phyloP scores from a whole-genome alignment of 2,329 filamentous ascomycete genomes.

The Colletotrichum tabaci region DNA sequence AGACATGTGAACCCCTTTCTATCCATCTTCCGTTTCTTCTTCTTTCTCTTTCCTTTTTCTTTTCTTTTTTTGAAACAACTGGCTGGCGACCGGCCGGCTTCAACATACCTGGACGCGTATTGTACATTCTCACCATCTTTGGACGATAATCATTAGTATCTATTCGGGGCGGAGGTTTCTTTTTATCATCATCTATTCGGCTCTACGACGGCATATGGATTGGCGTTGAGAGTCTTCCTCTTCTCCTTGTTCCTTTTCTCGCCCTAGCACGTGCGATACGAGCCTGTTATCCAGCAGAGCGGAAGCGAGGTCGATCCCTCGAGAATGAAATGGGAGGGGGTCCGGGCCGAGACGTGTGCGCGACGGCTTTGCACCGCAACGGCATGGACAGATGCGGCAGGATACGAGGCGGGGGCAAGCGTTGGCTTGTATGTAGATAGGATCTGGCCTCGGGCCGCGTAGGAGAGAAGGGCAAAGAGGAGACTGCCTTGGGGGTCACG shows the following conservation, averaged over 20 bases:
- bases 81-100: constrained; percentile 24
- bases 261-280: constrained; percentile 15
- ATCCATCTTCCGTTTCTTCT: neutral
- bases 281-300: neutral
- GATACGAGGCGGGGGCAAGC: constrained; percentile 12
- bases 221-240: constrained; percentile 29
- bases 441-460: neutral
- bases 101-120: constrained; percentile 32
- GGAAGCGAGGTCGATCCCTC: constrained; percentile 4
- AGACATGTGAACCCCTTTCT: constrained; percentile 47
- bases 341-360: constrained; percentile 15
- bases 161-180: constrained; percentile 12
- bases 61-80: too few species aligned
- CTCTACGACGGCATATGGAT: constrained; percentile 40
- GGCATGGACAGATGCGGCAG: neutral
- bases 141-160: constrained; percentile 38
- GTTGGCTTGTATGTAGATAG: constrained; percentile 30
- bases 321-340: neutral
- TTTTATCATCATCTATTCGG: constrained; percentile 14
- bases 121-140: constrained; percentile 41
- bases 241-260: neutral
- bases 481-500: neutral
- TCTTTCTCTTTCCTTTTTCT: constrained; percentile 4
- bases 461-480: neutral
- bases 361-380: constrained; percentile 18